Conservation (phyloP, 805 yeast genomes). For the Huiozyma sinensis region DNA sequence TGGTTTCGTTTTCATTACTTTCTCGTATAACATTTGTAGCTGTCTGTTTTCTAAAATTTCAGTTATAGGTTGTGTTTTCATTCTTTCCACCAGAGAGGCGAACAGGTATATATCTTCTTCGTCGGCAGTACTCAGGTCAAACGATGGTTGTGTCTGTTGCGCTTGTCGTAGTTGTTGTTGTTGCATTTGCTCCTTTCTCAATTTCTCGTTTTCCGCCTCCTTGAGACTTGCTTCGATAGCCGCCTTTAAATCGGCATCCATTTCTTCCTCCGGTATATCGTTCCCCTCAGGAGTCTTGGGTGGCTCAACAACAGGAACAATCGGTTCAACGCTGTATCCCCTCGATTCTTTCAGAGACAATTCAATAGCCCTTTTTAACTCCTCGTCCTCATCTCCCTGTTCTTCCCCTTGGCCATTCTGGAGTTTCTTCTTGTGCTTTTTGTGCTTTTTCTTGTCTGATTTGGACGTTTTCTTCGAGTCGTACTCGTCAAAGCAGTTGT, state of each 20-base stretch:
- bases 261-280: slow-evolving; percentile 57
- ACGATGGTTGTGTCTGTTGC: slow-evolving; percentile 4
- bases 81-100: slow-evolving; percentile 50
- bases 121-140: slow-evolving; percentile 45
- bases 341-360: slow-evolving; percentile 53
- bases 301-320: slow-evolving; percentile 20
- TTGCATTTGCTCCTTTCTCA: slow-evolving; percentile 16
- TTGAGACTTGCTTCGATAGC: slow-evolving; percentile 87
- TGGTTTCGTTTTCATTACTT: slow-evolving; percentile 54
- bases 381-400: slow-evolving; percentile 53
- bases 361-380: slow-evolving; percentile 65
- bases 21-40: slow-evolving; percentile 37
- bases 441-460: slow-evolving; percentile 9
- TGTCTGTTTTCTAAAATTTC: slow-evolving; percentile 28
- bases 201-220: slow-evolving; percentile 44
- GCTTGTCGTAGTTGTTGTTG: slow-evolving; percentile 5
- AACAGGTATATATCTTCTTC: slow-evolving; percentile 62
- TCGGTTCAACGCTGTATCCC: slow-evolving; percentile 11
- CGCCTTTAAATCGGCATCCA: slow-evolving; percentile 81
- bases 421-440: slow-evolving; percentile 16
- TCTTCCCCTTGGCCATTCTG: not conserved
- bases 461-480: slow-evolving; percentile 27
- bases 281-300: slow-evolving; percentile 1
- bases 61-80: slow-evolving; percentile 36
- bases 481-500: slow-evolving; percentile 66